phyloP scores from a whole-genome alignment of 2,329 filamentous ascomycete genomes.

The Eurotiales sp. region DNA sequence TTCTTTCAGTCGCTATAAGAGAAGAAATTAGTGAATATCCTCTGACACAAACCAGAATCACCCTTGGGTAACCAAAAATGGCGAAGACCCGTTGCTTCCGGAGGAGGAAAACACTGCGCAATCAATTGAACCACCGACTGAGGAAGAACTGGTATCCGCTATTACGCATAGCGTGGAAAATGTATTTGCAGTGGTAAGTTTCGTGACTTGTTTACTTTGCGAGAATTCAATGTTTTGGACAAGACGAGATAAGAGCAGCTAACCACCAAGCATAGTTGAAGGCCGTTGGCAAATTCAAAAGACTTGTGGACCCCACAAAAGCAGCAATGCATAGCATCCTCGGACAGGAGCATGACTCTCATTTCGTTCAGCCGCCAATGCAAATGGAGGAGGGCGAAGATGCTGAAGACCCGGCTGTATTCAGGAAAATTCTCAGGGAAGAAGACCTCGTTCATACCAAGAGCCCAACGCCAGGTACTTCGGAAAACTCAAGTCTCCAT shows the following conservation, averaged over 20 bases:
- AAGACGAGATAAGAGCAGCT: neutral
- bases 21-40: no score
- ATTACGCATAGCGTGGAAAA: conserved; percentile 88
- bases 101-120: conserved; percentile 82
- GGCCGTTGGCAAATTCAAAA: conserved; percentile 86
- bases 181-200: conserved; percentile 70
- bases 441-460: conserved; percentile 18
- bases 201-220: neutral
- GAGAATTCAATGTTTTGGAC: neutral
- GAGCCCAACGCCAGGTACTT: conserved; percentile 3
- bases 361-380: conserved; percentile 56
- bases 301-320: conserved; percentile 59
- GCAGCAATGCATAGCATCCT: conserved; percentile 58
- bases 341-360: conserved; percentile 50
- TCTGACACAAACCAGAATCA: conserved; percentile 60
- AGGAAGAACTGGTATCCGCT: conserved; percentile 83
- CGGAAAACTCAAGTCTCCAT: conserved; percentile 1
- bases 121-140: conserved; percentile 76
- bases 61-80: conserved; percentile 83
- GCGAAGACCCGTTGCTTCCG: conserved; percentile 72
- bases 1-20: neutral
- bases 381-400: conserved; percentile 44
- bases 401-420: conserved; percentile 41
- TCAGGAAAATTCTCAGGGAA: conserved; percentile 50
- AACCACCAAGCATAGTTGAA: conserved; percentile 60